A percentile compares a stretch with the other conserved stretches of the same genome.
Evolutionary conservation across 2,329 filamentous ascomycete genomes (phyloP).

Genomic region (Fusarium sp.): DNA sequence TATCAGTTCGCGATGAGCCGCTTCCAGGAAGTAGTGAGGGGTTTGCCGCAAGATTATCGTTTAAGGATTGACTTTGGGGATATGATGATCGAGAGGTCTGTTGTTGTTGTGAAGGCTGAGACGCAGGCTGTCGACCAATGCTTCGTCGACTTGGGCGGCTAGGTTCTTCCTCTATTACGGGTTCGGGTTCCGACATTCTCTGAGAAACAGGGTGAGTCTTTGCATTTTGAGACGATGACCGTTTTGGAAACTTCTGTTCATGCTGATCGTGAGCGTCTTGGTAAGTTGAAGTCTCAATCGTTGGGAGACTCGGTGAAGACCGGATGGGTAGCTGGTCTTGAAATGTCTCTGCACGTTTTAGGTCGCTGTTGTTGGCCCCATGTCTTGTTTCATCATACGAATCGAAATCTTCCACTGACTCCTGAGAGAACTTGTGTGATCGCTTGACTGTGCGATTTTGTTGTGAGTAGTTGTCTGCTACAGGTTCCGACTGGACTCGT

Average conservation of each 20-base stretch:
- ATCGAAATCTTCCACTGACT: constrained; percentile 55
- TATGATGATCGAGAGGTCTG: constrained; percentile 42
- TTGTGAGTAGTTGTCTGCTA: constrained; percentile 64
- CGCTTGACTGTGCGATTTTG: constrained; percentile 60
- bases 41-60: constrained; percentile 44
- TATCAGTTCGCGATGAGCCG: constrained; percentile 74
- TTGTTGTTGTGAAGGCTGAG: constrained; percentile 39
- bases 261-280: constrained; percentile 48
- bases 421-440: constrained; percentile 60
- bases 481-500: constrained; percentile 76
- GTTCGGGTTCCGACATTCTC: constrained; percentile 39
- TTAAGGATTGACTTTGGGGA: constrained; percentile 41
- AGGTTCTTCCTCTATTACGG: constrained; percentile 52
- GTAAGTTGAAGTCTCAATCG: constrained; percentile 70
- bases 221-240: constrained; percentile 63
- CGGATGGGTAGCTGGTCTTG: constrained; percentile 49
- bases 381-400: constrained; percentile 55
- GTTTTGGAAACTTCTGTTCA: constrained; percentile 57
- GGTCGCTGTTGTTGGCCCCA: constrained; percentile 39
- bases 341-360: constrained; percentile 37
- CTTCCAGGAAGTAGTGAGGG: constrained; percentile 77
- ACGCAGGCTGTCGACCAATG: constrained; percentile 23
- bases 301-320: constrained; percentile 51
- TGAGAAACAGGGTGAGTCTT: constrained; percentile 56
- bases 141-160: constrained; percentile 51